These are phyloP conservation scores for Kwoniella sp. DNA, from an alignment of 768 basidiomycete genomes.

Conservation along the genomic window DNA sequence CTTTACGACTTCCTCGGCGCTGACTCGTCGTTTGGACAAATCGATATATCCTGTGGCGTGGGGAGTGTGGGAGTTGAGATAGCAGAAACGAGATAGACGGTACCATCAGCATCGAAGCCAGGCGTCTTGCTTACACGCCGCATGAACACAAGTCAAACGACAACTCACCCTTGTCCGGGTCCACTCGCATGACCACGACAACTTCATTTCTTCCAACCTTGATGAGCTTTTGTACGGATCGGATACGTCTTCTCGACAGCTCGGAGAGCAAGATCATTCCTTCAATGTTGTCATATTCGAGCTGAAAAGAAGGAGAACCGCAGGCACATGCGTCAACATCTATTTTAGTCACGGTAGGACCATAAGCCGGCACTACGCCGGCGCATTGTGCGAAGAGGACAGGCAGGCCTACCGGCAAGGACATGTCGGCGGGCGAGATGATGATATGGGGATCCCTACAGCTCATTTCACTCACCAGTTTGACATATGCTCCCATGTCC, in stretches of 20 bases:
- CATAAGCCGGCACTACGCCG: too few species aligned
- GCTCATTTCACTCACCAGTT: conserved; percentile 68
- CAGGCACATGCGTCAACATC: not conserved
- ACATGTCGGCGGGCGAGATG: too few species aligned
- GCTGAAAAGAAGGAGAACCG: conserved; percentile 59
- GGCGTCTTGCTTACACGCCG: too few species aligned
- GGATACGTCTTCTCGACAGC: conserved; percentile 89
- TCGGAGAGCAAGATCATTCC: conserved; percentile 99
- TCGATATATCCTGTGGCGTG: conserved; percentile 85
- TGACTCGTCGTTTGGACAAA: conserved; percentile 95
- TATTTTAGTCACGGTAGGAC: not conserved
- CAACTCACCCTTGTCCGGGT: conserved; percentile 91
- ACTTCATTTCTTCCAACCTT: conserved; percentile 97
- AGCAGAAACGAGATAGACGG: too few species aligned
- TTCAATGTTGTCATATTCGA: conserved; percentile 98
- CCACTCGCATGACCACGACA: conserved; percentile 94
- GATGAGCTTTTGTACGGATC: conserved; percentile 97
- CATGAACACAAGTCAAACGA: not conserved
- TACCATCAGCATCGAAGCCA: too few species aligned
- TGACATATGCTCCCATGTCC: conserved; percentile 99
- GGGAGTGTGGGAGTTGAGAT: too few species aligned
- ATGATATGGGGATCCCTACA: too few species aligned
- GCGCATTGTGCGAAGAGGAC: too few species aligned
- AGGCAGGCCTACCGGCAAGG: too few species aligned
- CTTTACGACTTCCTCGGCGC: conserved; percentile 96